These are phyloP conservation scores for Wickerhamiella musiphila DNA, from an alignment of 805 yeast species.

Conservation along the genomic window DNA sequence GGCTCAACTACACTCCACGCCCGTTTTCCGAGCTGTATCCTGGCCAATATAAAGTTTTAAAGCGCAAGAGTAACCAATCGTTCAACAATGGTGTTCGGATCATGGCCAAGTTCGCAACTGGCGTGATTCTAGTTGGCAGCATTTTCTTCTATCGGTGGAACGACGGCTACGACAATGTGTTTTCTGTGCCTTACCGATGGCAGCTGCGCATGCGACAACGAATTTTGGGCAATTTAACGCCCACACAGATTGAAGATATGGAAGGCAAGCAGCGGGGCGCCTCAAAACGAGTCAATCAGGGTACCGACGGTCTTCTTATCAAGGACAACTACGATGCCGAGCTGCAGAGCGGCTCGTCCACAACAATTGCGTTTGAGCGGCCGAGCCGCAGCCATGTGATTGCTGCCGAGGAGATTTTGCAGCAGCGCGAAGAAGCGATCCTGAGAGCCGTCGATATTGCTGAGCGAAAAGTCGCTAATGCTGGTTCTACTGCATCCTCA, in stretches of 20 bases:
- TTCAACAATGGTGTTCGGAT: constrained; percentile 45
- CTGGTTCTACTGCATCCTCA: background rate
- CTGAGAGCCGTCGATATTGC: constrained; percentile 32
- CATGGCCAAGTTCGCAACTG: constrained; percentile 35
- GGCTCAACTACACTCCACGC: constrained; percentile 58
- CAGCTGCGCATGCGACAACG: constrained; percentile 40
- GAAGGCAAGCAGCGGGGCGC: constrained; percentile 23
- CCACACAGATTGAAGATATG: constrained; percentile 48
- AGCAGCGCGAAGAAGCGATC: constrained; percentile 45
- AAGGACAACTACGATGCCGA: constrained; percentile 17
- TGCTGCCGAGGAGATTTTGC: constrained; percentile 55
- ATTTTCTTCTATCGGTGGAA: constrained; percentile 73
- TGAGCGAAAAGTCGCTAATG: constrained; percentile 16
- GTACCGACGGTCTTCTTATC: constrained; percentile 4
- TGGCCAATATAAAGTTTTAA: constrained; percentile 58
- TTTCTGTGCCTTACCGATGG: constrained; percentile 46
- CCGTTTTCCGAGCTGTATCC: constrained; percentile 61
- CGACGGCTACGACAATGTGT: constrained; percentile 62
- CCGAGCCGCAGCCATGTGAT: constrained; percentile 56
- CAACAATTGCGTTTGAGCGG: constrained; percentile 37
- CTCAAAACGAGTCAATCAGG: constrained; percentile 10
- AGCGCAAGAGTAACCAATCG: constrained; percentile 36
- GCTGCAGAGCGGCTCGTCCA: constrained; percentile 23
- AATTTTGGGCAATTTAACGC: constrained; percentile 35
- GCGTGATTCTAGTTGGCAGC: constrained; percentile 36